Percentiles rank a stretch among this genome's conserved stretches.
Evolutionary conservation across 805 yeast species (phyloP).

Genomic region (Kuraishia capsulata): DNA sequence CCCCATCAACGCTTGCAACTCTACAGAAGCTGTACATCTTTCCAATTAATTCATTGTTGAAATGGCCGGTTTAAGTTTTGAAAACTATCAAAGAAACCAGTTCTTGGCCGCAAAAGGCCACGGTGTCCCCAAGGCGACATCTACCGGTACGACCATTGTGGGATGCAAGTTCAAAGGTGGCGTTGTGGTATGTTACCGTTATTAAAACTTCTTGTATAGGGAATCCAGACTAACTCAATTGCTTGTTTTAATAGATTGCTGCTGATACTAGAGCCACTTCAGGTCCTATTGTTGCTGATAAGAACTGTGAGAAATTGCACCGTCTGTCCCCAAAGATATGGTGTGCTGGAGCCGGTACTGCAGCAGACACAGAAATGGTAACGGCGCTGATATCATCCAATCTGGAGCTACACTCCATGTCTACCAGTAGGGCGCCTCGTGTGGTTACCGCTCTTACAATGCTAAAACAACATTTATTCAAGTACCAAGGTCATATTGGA

Average conservation of each 20-base stretch:
- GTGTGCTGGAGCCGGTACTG: constrained; percentile 99
- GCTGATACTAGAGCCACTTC: constrained; percentile 98
- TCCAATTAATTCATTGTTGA: too few relatives aligned
- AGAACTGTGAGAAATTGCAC: constrained; percentile 94
- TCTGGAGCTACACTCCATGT: constrained; percentile 80
- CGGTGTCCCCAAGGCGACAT: constrained; percentile 79
- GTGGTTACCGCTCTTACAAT: constrained; percentile 89
- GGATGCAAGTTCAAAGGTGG: constrained; percentile 92
- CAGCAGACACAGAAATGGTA: constrained; percentile 98
- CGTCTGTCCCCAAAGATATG: constrained; percentile 84
- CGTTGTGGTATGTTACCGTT: constrained; percentile 53
- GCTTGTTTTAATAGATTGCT: constrained; percentile 73
- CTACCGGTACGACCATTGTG: constrained; percentile 99
- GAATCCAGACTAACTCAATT: too few relatives aligned
- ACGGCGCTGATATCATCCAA: constrained; percentile 89
- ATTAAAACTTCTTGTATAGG: not conserved
- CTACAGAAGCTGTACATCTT: too few relatives aligned
- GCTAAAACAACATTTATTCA: constrained; percentile 91
- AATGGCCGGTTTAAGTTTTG: constrained; percentile 91
- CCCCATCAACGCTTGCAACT: too few relatives aligned
- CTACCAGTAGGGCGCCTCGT: constrained; percentile 80
- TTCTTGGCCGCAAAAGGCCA: constrained; percentile 64
- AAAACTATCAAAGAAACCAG: constrained; percentile 85
- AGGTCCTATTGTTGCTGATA: constrained; percentile 95
- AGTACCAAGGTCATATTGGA: constrained; percentile 95